phyloP scores from a whole-genome alignment of 352 stramenopile genomes.

The Phytophthora pisi region DNA sequence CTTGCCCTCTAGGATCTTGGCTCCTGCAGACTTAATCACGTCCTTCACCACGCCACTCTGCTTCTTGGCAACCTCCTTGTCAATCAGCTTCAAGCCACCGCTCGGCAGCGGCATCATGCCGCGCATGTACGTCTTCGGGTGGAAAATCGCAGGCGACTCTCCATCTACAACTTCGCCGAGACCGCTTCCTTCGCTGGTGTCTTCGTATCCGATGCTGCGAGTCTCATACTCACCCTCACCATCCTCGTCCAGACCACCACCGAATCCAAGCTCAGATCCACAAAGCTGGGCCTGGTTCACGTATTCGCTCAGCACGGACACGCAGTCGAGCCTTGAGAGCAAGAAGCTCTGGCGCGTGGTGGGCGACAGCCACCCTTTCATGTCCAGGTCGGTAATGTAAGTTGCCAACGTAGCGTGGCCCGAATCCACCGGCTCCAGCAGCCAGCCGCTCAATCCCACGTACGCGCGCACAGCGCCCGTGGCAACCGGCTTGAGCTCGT shows the following conservation, averaged over 20 bases:
- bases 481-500: constrained; percentile 64
- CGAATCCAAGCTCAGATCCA: constrained; percentile 56
- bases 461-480: constrained; percentile 58
- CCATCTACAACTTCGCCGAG: constrained; percentile 39
- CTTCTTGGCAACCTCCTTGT: constrained; percentile 89
- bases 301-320: constrained; percentile 68
- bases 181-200: constrained; percentile 40
- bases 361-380: constrained; percentile 53
- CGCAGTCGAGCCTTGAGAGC: constrained; percentile 61
- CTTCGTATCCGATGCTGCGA: constrained; percentile 41
- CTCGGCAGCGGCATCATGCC: constrained; percentile 78
- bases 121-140: constrained; percentile 82
- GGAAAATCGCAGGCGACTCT: constrained; percentile 50
- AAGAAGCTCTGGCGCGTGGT: constrained; percentile 58
- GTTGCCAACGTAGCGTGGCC: constrained; percentile 62
- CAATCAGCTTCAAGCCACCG: constrained; percentile 79
- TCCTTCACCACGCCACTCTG: constrained; percentile 86
- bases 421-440: constrained; percentile 72
- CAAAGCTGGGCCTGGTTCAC: constrained; percentile 67
- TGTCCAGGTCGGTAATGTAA: constrained; percentile 78
- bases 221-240: constrained; percentile 41
- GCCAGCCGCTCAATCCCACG: constrained; percentile 72
- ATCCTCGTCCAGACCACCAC: constrained; percentile 46
- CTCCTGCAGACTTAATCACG: constrained; percentile 78
- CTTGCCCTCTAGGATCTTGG: constrained; percentile 74